phyloP scores from a whole-genome alignment of 2,329 filamentous ascomycete species.

The Leptographium flavum region DNA sequence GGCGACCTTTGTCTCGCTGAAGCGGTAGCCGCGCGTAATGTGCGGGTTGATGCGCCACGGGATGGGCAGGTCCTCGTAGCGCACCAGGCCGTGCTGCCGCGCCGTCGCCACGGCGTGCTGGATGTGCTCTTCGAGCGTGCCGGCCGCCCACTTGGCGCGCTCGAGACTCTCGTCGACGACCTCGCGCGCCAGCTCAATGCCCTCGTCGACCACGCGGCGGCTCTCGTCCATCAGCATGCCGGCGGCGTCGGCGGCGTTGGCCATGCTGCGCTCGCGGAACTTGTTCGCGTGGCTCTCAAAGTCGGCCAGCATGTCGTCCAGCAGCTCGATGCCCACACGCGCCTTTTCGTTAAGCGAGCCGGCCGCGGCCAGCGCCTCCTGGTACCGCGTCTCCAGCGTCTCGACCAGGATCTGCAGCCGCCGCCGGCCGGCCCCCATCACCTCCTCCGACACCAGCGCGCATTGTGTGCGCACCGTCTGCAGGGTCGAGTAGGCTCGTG shows the following conservation, averaged over 20 bases:
- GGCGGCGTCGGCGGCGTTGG: slow-evolving; percentile 49
- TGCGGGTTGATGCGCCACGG: slow-evolving; percentile 95
- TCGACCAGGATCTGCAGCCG: slow-evolving; percentile 83
- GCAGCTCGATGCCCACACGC: slow-evolving; percentile 68
- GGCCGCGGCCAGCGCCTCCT: slow-evolving; percentile 70
- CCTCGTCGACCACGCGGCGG: slow-evolving; percentile 66
- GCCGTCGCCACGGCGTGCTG: slow-evolving; percentile 63
- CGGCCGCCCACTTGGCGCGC: slow-evolving; percentile 67
- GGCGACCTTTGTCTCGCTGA: slow-evolving; percentile 79
- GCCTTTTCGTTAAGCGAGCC: slow-evolving; percentile 88
- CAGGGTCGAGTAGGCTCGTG: slow-evolving; percentile 72
- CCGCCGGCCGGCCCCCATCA: slow-evolving; percentile 74
- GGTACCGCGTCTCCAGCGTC: slow-evolving; percentile 75
- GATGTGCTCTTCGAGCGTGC: slow-evolving; percentile 72
- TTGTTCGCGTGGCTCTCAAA: slow-evolving; percentile 74
- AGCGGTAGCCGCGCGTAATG: slow-evolving; percentile 83
- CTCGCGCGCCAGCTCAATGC: slow-evolving; percentile 57
- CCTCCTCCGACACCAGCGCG: slow-evolving; percentile 76
- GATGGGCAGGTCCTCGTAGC: slow-evolving; percentile 77
- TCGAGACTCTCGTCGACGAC: slow-evolving; percentile 72
- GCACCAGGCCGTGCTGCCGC: slow-evolving; percentile 66
- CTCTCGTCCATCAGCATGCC: slow-evolving; percentile 63
- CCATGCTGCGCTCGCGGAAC: slow-evolving; percentile 62
- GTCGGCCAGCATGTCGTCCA: slow-evolving; percentile 74
- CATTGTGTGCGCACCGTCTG: slow-evolving; percentile 79